Base-by-base conservation (phyloP, 106 monocot genomes). In the Cymbidium sinense region DNA sequence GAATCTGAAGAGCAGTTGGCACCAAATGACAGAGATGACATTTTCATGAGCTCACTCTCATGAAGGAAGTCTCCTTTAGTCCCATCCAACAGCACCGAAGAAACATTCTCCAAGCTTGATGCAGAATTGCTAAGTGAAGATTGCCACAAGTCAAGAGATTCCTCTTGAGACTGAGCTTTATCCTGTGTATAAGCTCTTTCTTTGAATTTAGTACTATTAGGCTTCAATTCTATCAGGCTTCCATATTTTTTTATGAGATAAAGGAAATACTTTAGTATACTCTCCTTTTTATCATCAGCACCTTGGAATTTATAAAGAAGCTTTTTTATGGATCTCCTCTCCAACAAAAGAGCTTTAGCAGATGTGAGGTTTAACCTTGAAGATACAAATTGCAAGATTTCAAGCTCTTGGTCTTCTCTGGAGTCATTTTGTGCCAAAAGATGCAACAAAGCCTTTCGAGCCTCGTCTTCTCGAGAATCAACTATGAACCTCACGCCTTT, bases 321-420 rank as follows among this genome's bases (percentile, higher is more conserved):
- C 51, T 90, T 93, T 43, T 86, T 86, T 31, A 93, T 75, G 4
- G 88, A 86, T 83, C 96, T 89, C 82, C 79, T 91, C 80, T 96
- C 96, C 81, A 91, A 69, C 70, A 96, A 82, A 82, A 93, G 80
- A 58, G 86, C 83, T 83, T 82, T 93, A 10, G 89, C 72, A 75
- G 91, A 86, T 27, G 82, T 85, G 19, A 96, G 80, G 41, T 85
- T 82, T 73, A 96, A 84, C 41, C 55, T 88, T 37, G 70, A 83
- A 83, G 86, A 77, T 50, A 85, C 96, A 77, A 77, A 72, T 55
- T 84, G 76, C 54, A 93, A 91, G 50, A 86, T 86, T 77, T 81
- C 75, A 21, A 91, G 70, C 82, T 93, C 91, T 27, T 79, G 43
- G 33, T 88, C 86, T 76, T 89, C 82, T 54, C 80, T 85, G 55